A percentile compares a stretch with the other conserved stretches of the same genome.
Evolutionary conservation across 2,329 filamentous ascomycete species (phyloP).

Genomic region (Botryotinia calthae): DNA sequence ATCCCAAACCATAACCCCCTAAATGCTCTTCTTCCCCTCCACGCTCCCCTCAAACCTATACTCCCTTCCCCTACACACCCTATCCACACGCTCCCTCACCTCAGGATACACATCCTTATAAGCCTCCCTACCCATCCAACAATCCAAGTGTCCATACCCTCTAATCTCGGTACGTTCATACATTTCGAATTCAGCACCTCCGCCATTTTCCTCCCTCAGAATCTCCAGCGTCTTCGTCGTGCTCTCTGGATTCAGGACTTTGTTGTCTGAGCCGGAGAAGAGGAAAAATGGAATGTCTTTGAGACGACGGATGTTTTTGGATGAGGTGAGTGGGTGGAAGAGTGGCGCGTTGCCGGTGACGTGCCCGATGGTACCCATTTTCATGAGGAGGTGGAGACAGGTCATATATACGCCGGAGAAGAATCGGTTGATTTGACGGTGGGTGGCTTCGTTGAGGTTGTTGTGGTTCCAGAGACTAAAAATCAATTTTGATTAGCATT

Average conservation of each 20-base stretch:
- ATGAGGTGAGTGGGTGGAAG: slow-evolving; percentile 48
- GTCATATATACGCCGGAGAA: slow-evolving; percentile 63
- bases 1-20: background rate
- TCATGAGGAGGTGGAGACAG: slow-evolving; percentile 55
- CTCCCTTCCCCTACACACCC: slow-evolving; percentile 41
- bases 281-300: slow-evolving; percentile 54
- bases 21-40: slow-evolving; percentile 3
- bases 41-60: slow-evolving; percentile 32
- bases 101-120: slow-evolving; percentile 59
- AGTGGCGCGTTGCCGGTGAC: slow-evolving; percentile 53
- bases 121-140: slow-evolving; percentile 59
- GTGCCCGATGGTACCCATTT: slow-evolving; percentile 50
- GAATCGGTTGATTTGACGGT: slow-evolving; percentile 59
- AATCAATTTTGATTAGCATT: background rate
- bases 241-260: slow-evolving; percentile 52
- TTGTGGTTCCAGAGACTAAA: slow-evolving; percentile 55
- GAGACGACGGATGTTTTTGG: slow-evolving; percentile 50
- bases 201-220: slow-evolving; percentile 50
- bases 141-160: slow-evolving; percentile 60
- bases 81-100: slow-evolving; percentile 53
- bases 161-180: slow-evolving; percentile 54
- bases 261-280: slow-evolving; percentile 56
- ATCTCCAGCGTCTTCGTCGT: slow-evolving; percentile 54
- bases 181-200: slow-evolving; percentile 43
- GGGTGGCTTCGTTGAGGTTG: slow-evolving; percentile 65